phyloP scores from a whole-genome alignment of 1,139 yeast genomes.

The Geotrichum candidum region DNA sequence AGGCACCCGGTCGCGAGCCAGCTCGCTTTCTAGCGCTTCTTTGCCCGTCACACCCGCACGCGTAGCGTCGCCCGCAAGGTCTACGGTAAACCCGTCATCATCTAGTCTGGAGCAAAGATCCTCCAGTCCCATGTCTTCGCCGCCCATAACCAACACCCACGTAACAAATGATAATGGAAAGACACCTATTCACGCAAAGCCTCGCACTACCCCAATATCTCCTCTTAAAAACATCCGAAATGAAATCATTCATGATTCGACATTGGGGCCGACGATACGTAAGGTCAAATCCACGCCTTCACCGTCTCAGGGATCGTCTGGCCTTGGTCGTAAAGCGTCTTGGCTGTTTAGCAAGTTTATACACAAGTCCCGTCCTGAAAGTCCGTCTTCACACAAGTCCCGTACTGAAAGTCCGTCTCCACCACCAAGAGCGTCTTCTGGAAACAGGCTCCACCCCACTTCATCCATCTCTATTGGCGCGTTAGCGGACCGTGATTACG shows the following conservation, averaged over 20 bases:
- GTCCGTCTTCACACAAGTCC: not conserved
- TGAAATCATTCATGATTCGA: not conserved
- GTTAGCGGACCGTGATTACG: not conserved
- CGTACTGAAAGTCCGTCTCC: not conserved
- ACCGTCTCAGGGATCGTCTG: not conserved
- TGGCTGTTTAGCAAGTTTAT: conserved; percentile 4
- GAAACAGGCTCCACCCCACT: not conserved
- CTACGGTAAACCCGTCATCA: conserved; percentile 7
- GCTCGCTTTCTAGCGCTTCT: not conserved
- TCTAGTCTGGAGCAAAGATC: conserved; percentile 17
- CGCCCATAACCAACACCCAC: conserved; percentile 13
- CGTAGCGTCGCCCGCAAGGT: conserved; percentile 1
- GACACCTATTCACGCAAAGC: not conserved
- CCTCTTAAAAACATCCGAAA: not conserved
- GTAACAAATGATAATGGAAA: conserved; percentile 15
- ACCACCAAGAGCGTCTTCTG: not conserved
- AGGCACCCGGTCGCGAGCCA: conserved; percentile 9
- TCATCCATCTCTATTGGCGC: not conserved
- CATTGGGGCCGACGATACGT: conserved; percentile 2
- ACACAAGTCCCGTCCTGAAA: not conserved
- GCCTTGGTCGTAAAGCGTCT: not conserved
- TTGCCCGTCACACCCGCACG: conserved; percentile 20
- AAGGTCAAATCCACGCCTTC: conserved; percentile 5
- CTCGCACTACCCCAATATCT: not conserved
- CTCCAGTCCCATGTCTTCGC: conserved; percentile 38